Conservation (phyloP, 2,329 filamentous ascomycete genomes). For the Didymella glomerata region DNA sequence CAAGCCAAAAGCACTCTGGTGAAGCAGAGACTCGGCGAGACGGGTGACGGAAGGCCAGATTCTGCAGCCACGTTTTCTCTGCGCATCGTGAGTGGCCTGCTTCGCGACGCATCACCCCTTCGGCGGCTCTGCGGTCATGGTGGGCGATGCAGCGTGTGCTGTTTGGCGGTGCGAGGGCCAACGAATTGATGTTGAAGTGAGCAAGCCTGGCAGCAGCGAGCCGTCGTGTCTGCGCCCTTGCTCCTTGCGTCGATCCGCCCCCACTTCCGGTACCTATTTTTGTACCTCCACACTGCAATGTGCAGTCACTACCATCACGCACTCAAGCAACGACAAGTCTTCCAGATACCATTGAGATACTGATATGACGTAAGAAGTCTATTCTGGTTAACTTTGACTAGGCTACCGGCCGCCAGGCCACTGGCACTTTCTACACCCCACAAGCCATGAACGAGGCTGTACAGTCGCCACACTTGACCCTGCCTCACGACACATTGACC, state of each 20-base stretch:
- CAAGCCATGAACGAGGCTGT: neutral
- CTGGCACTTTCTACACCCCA: neutral
- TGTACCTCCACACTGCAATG: slow-evolving; percentile 18
- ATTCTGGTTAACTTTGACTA: neutral
- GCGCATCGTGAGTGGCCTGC: slow-evolving; percentile 9
- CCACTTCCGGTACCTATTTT: slow-evolving; percentile 18
- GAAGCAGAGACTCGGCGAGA: slow-evolving; percentile 28
- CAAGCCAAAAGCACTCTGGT: slow-evolving; percentile 26
- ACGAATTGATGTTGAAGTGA: slow-evolving; percentile 15
- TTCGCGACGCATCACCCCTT: neutral
- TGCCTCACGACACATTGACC: neutral
- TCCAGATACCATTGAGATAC: slow-evolving; percentile 8
- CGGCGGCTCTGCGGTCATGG: slow-evolving; percentile 16
- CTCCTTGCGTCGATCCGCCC: slow-evolving; percentile 19
- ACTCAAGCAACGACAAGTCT: slow-evolving; percentile 7
- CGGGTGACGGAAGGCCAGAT: slow-evolving; percentile 8
- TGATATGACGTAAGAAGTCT: slow-evolving; percentile 4
- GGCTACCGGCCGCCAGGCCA: slow-evolving; percentile 11
- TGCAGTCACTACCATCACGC: slow-evolving; percentile 10
- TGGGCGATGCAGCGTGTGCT: slow-evolving; percentile 8
- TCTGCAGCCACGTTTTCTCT: slow-evolving; percentile 9
- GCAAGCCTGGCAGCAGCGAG: slow-evolving; percentile 8
- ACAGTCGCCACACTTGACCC: neutral
- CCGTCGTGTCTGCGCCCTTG: slow-evolving; percentile 8
- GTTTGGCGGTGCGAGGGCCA: slow-evolving; percentile 12